Evolutionary conservation across 805 yeast genomes (phyloP).

Genomic region (Kluyveromyces nonfermentans): DNA sequence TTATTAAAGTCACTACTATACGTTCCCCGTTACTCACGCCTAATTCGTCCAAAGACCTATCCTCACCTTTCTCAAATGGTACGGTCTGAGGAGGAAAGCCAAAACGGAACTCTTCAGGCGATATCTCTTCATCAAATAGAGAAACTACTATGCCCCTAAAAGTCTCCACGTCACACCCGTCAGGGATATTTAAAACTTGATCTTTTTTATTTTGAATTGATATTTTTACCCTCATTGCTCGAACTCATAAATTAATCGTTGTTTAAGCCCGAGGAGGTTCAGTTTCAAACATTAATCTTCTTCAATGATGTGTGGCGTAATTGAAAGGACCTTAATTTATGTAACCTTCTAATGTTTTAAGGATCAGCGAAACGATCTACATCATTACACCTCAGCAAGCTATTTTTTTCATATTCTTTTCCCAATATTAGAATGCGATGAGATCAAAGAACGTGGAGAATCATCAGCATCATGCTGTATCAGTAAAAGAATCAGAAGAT

Average conservation of each 20-base stretch:
- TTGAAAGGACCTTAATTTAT: background rate
- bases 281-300: background rate
- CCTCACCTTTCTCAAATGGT: slow-evolving; percentile 19
- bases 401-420: background rate
- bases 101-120: slow-evolving; percentile 28
- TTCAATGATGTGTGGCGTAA: background rate
- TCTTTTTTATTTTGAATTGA: slow-evolving; percentile 19
- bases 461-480: background rate
- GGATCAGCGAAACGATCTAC: background rate
- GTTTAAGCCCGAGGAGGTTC: too few species aligned
- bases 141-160: slow-evolving; percentile 17
- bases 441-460: background rate
- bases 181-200: slow-evolving; percentile 31
- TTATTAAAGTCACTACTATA: slow-evolving; percentile 31
- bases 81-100: slow-evolving; percentile 58
- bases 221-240: slow-evolving; percentile 36
- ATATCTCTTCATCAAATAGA: slow-evolving; percentile 5
- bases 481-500: background rate
- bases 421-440: background rate
- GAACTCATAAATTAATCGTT: too few species aligned
- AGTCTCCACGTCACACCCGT: slow-evolving; percentile 29
- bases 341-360: background rate
- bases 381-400: slow-evolving; percentile 7
- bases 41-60: slow-evolving; percentile 27
- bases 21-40: slow-evolving; percentile 56